Base-by-base conservation (phyloP, 352 stramenopile species). In the Pythium sukuiense region DNA sequence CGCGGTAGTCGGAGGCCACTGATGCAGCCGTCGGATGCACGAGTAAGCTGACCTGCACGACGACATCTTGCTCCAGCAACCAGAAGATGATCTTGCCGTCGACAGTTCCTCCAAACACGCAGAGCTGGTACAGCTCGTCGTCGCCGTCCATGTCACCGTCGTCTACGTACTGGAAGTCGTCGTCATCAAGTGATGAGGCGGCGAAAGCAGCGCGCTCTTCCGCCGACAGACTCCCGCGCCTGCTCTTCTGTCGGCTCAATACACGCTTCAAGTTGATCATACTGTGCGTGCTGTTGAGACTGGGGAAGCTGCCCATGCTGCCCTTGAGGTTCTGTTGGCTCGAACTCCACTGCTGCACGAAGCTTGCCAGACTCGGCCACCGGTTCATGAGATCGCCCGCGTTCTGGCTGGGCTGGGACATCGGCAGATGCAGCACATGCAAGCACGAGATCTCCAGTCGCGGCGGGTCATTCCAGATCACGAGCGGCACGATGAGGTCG, bases 41-140 rank as follows among this genome's bases (percentile, higher is more conserved):
- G 20, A 93, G 68, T 57, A 93, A 54, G 35, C 84, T 91, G 8
- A 88, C 84, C 65, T 93, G 85, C 7, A 79, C 76, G 11, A 91
- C 83, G 0, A 56, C 24, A 30, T 88, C 73, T 41, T 76, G 71
- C 37, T 91, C 77, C 45, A 92, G 87, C 5, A 83, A 69, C 85
- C 85, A 93, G 66, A 86, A 92, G 12, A 93, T 58, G 13, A 93
- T 78, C 30, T 74, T 64, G 3, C 85, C 83, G 48, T 92, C 85
- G 33, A 71, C 43, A 0, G 85, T 92, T 12, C 85, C 85, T 3
- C 78, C 77, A 66, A 93, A 92, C 14, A 93, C 85, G 32, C 80
- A 88, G 7, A 92, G 49, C 61, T 91, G 79, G 26, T 78, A 73
- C 26, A 66, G 58, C n/a, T 61, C 63, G 45, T 83, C 67, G 33